These are phyloP conservation scores for Blastocystis hominis DNA, from an alignment of 352 stramenopile genomes.

Conservation along the genomic window DNA sequence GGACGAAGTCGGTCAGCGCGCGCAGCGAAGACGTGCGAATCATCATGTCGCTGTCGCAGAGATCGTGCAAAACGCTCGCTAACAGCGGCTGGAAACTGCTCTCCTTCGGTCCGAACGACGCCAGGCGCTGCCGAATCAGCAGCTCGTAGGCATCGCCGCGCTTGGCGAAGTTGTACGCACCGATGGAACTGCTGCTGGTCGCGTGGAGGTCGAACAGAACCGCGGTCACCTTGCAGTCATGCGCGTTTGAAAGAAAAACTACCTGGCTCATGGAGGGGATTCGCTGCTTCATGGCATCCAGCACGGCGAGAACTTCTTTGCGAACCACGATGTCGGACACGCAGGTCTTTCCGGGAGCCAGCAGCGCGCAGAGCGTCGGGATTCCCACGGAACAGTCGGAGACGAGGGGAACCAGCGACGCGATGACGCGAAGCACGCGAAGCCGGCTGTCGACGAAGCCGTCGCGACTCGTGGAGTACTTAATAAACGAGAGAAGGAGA, in stretches of 20 bases:
- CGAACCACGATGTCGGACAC: background rate
- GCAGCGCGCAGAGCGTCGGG: background rate
- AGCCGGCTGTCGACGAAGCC: background rate
- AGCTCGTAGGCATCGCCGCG: constrained; percentile 32
- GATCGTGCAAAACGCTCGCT: background rate
- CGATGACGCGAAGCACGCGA: background rate
- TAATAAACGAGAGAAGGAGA: constrained; percentile 34
- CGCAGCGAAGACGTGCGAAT: background rate
- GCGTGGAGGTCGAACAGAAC: constrained; percentile 2
- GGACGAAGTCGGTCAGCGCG: background rate
- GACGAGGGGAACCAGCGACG: constrained; percentile 10
- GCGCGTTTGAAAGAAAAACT: too few species aligned
- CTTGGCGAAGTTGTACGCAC: background rate
- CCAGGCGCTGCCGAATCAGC: background rate
- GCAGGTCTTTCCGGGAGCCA: constrained; percentile 7
- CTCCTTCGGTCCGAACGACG: background rate
- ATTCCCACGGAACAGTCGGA: background rate
- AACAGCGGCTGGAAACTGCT: background rate
- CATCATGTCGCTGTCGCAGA: constrained; percentile 36
- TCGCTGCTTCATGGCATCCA: background rate
- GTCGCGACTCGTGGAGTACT: background rate
- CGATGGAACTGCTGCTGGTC: background rate
- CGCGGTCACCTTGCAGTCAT: background rate
- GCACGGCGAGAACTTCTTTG: background rate
- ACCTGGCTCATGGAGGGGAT: background rate